These are phyloP conservation scores for Peniophora sp. DNA, from an alignment of 1,284 basidiomycete genomes.

Conservation along the genomic window DNA sequence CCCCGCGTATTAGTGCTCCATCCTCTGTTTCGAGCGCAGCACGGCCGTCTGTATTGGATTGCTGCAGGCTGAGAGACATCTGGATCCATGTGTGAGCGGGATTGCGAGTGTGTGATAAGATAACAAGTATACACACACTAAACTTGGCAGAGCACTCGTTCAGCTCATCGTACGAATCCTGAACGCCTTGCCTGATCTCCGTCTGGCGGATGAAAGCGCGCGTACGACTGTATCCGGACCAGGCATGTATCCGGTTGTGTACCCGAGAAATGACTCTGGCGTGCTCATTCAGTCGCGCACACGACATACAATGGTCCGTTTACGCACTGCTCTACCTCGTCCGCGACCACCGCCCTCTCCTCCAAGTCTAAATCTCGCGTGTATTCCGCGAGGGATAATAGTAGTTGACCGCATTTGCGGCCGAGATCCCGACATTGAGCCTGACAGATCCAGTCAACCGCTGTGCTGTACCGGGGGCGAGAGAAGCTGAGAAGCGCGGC, in stretches of 20 bases:
- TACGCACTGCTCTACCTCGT: conserved; percentile 29
- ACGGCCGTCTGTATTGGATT: too few species aligned
- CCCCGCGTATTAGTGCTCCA: conserved; percentile 10
- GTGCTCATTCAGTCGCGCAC: neutral
- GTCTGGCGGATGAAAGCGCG: conserved; percentile 29
- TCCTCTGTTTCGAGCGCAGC: too few species aligned
- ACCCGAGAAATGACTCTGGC: conserved; percentile 26
- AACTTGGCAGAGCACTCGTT: conserved; percentile 27
- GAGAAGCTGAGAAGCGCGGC: too few species aligned
- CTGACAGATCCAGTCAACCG: too few species aligned
- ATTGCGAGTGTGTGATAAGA: too few species aligned
- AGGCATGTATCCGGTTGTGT: conserved; percentile 21
- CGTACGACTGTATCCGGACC: conserved; percentile 27
- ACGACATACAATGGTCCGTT: neutral
- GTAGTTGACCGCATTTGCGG: too few species aligned
- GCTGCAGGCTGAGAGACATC: too few species aligned
- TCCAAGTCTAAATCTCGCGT: too few species aligned
- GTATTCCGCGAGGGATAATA: too few species aligned
- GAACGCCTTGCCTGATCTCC: conserved; percentile 32
- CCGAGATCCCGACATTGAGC: too few species aligned
- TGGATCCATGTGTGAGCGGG: too few species aligned
- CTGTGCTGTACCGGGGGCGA: too few species aligned
- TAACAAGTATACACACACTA: conserved; percentile 17
- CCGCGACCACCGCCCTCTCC: conserved; percentile 13
- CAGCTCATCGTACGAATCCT: conserved; percentile 28